These are phyloP conservation scores for Metarhizium brunneum DNA, from an alignment of 2,329 filamentous ascomycete genomes.

Conservation along the genomic window DNA sequence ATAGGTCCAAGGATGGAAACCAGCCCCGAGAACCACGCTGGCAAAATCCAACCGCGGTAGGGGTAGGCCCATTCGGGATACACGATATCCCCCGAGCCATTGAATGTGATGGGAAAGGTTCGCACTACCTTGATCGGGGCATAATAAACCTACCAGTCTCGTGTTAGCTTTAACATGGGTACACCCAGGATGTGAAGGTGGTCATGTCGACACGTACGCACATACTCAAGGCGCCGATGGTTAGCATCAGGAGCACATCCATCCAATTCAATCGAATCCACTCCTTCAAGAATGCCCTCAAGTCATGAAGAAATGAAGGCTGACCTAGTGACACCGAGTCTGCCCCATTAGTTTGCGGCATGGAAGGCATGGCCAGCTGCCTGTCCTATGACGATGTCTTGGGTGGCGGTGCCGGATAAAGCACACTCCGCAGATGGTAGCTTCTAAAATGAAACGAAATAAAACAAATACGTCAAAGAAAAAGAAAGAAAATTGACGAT, in stretches of 20 bases:
- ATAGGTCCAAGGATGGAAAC: constrained; percentile 50
- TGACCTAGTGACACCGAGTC: not conserved
- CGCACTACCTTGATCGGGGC: constrained; percentile 45
- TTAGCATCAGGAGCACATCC: constrained; percentile 49
- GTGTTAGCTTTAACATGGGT: not conserved
- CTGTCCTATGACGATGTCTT: not conserved
- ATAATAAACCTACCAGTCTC: constrained; percentile 34
- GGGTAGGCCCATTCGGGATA: constrained; percentile 58
- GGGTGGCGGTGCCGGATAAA: no score
- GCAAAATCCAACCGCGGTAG: constrained; percentile 51
- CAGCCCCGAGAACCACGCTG: constrained; percentile 48
- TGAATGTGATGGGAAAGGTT: constrained; percentile 53
- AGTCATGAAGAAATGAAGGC: not conserved
- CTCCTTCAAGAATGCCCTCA: constrained; percentile 20
- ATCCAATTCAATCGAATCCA: constrained; percentile 51
- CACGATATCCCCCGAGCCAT: constrained; percentile 48
- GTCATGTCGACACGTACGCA: constrained; percentile 14
- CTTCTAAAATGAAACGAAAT: no score
- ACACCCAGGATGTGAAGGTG: not conserved
- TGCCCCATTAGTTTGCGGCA: constrained; percentile 7
- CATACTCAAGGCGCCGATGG: constrained; percentile 31
- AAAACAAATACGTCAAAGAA: no score
- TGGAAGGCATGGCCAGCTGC: constrained; percentile 10
- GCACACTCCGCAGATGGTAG: no score
- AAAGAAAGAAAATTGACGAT: no score